Percentiles rank a stretch among this genome's conserved stretches.
phyloP scores from a whole-genome alignment of 2,329 filamentous ascomycete genomes.

The Alternaria rosae region DNA sequence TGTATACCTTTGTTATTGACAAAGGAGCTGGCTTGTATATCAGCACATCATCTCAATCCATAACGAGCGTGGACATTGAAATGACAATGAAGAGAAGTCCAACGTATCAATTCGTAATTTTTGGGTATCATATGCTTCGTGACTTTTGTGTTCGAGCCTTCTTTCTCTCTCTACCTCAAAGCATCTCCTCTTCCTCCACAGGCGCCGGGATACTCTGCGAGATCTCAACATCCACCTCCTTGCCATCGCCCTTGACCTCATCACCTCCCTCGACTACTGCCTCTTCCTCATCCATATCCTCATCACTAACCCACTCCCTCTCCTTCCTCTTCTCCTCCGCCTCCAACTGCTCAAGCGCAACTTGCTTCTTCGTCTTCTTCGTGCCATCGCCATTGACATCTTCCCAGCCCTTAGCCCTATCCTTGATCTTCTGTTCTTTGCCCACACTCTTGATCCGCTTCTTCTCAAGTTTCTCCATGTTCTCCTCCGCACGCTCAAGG shows the following conservation, averaged over 20 bases:
- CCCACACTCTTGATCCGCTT: slow-evolving; percentile 63
- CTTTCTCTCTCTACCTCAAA: slow-evolving; percentile 16
- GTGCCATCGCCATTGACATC: slow-evolving; percentile 42
- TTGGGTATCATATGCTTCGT: slow-evolving; percentile 16
- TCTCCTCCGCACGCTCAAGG: slow-evolving; percentile 63
- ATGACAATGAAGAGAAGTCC: not conserved
- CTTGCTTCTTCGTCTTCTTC: slow-evolving; percentile 26
- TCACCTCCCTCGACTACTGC: not conserved
- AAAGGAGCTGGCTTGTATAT: not conserved
- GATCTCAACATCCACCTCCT: slow-evolving; percentile 21
- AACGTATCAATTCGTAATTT: slow-evolving; percentile 10
- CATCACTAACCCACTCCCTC: slow-evolving; percentile 40
- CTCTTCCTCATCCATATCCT: slow-evolving; percentile 35
- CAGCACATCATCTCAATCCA: not conserved
- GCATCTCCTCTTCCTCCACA: slow-evolving; percentile 37
- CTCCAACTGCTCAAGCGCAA: slow-evolving; percentile 23
- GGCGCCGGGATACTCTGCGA: slow-evolving; percentile 20
- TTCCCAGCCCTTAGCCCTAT: slow-evolving; percentile 55
- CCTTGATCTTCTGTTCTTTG: slow-evolving; percentile 58
- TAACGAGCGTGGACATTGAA: not conserved
- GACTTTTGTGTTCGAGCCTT: not conserved
- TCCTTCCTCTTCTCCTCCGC: slow-evolving; percentile 21
- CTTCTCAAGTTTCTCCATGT: slow-evolving; percentile 62
- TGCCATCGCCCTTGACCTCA: slow-evolving; percentile 22
- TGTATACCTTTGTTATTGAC: not conserved